Evolutionary conservation across 2,329 filamentous ascomycete species (phyloP).

Genomic region (Fusarium sp.): DNA sequence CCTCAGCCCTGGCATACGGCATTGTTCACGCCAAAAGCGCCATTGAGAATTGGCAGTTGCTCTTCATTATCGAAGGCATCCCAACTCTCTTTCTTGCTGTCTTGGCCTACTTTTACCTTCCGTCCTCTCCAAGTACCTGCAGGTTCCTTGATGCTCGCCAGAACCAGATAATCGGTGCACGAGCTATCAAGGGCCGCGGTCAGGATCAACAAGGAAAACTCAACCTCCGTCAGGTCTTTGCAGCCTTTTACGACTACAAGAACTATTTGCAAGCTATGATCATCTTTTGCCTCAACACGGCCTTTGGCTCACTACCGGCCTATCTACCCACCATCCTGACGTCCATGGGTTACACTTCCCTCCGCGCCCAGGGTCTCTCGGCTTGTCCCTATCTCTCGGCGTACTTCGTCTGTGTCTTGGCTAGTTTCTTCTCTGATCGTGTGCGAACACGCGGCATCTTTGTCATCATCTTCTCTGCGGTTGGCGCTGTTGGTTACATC

Average conservation of each 20-base stretch:
- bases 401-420: slow-evolving; percentile 57
- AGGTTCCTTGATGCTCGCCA: slow-evolving; percentile 65
- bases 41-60: neutral
- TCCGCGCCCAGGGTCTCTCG: slow-evolving; percentile 74
- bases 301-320: slow-evolving; percentile 58
- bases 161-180: slow-evolving; percentile 62
- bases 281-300: slow-evolving; percentile 53
- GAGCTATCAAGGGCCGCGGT: slow-evolving; percentile 56
- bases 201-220: slow-evolving; percentile 57
- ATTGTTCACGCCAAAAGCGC: neutral
- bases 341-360: slow-evolving; percentile 71
- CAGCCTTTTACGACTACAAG: slow-evolving; percentile 57
- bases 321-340: slow-evolving; percentile 69
- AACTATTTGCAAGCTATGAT: slow-evolving; percentile 58
- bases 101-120: neutral
- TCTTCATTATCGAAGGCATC: neutral
- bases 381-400: slow-evolving; percentile 74
- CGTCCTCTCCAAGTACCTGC: slow-evolving; percentile 60
- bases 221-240: slow-evolving; percentile 56
- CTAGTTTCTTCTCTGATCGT: neutral
- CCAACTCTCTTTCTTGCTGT: neutral
- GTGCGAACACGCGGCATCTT: neutral
- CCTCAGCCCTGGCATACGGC: slow-evolving; percentile 68
- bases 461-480: neutral
- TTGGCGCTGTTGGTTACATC: neutral